Evolutionary conservation across 306 rosid species (phyloP).

Genomic region (Quercus glauca): DNA sequence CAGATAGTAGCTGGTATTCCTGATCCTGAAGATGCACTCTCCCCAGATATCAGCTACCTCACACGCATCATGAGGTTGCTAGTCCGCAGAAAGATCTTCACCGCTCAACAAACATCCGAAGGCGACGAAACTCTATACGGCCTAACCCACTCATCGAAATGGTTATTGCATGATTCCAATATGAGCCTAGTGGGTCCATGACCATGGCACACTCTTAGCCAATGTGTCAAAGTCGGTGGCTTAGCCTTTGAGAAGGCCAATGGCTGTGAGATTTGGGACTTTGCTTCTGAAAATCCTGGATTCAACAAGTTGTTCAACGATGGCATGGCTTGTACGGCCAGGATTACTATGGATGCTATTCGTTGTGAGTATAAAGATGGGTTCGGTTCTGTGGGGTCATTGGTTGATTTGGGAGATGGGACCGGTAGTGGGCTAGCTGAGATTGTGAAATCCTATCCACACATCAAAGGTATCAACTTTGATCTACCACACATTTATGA

Average conservation of each 20-base stretch:
- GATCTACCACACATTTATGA: no score
- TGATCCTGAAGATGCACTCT: background rate
- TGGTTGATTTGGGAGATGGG: slow-evolving; percentile 46
- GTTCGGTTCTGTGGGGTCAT: slow-evolving; percentile 11
- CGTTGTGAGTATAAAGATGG: slow-evolving; percentile 13
- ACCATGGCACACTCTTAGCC: slow-evolving; percentile 31
- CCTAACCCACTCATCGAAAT: slow-evolving; percentile 17
- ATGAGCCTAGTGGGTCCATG: background rate
- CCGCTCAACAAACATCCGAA: slow-evolving; percentile 4
- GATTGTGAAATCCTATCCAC: slow-evolving; percentile 14
- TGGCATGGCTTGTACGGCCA: slow-evolving; percentile 31
- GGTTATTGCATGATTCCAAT: slow-evolving; percentile 26
- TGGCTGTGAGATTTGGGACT: no score
- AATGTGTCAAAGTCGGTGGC: slow-evolving; percentile 17
- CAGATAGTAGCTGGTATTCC: slow-evolving; percentile 25
- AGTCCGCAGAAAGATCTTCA: slow-evolving; percentile 12
- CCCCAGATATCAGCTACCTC: slow-evolving; percentile 30
- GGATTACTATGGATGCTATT: slow-evolving; percentile 6
- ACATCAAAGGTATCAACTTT: no score
- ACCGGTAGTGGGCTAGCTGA: slow-evolving; percentile 18
- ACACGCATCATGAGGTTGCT: slow-evolving; percentile 29
- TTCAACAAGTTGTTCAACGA: slow-evolving; percentile 31
- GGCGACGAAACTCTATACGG: slow-evolving; percentile 27
- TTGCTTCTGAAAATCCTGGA: no score
- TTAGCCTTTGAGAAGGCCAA: slow-evolving; percentile 23